A percentile compares a stretch with the other conserved stretches of the same genome.
Conservation (phyloP, 176 grass and related monocot species). For the Musa itinerans region DNA sequence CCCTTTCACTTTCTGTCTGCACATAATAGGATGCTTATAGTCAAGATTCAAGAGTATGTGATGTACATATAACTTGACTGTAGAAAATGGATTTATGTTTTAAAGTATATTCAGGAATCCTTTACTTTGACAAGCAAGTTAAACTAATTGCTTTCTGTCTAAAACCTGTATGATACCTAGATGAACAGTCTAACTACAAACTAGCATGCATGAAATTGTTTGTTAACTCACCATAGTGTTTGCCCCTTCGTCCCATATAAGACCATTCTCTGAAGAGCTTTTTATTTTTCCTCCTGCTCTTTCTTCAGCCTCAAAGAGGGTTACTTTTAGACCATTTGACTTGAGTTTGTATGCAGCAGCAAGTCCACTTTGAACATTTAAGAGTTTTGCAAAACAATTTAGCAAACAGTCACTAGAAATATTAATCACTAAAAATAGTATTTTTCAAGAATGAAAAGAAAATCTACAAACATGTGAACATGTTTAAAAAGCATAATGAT, state of each 20-base stretch:
- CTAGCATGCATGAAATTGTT: neutral
- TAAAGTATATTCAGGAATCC: neutral
- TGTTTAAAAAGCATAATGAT: neutral
- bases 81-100: neutral
- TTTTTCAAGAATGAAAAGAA: neutral
- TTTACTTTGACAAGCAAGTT: neutral
- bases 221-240: slow-evolving; percentile 80
- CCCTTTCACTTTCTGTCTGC: slow-evolving; percentile 40
- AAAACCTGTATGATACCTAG: neutral
- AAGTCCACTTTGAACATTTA: slow-evolving; percentile 49
- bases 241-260: slow-evolving; percentile 96
- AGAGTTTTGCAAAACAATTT: neutral
- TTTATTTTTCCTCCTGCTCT: slow-evolving; percentile 77
- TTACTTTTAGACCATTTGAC: slow-evolving; percentile 59
- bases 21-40: slow-evolving; percentile 1
- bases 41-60: neutral
- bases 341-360: slow-evolving; percentile 83
- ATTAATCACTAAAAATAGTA: neutral
- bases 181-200: neutral
- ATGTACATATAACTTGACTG: neutral
- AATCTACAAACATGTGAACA: neutral
- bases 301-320: slow-evolving; percentile 71
- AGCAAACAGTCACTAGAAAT: neutral
- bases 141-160: neutral
- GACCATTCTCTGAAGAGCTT: slow-evolving; percentile 59